Evolutionary conservation across 169 alveolate species (phyloP).

Genomic region (Plasmodium gallinaceum): DNA sequence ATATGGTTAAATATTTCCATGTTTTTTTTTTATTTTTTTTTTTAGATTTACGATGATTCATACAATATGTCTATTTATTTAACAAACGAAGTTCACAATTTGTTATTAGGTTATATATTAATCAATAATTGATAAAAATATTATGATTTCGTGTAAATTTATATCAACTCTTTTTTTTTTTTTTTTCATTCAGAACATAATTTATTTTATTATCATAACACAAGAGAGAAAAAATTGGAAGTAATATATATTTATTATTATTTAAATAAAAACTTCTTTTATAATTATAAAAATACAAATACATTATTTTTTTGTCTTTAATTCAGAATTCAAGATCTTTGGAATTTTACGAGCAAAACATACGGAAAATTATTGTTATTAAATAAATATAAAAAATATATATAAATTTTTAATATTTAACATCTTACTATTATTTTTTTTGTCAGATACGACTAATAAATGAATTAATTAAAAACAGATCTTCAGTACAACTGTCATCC

Average conservation of each 20-base stretch:
- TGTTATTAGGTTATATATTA: conserved; percentile 51
- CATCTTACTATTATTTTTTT: neutral
- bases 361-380: conserved; percentile 48
- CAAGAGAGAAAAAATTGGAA: conserved; percentile 25
- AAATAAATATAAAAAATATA: neutral
- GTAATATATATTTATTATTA: neutral
- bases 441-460: conserved; percentile 67
- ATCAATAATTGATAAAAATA: neutral
- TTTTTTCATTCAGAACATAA: conserved; percentile 34
- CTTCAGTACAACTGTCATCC: conserved; percentile 49
- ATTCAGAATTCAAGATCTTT: conserved; percentile 11
- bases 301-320: conserved; percentile 4
- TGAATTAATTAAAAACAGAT: conserved; percentile 73
- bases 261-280: neutral
- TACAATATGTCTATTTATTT: conserved; percentile 67
- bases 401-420: neutral
- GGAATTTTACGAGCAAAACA: conserved; percentile 27
- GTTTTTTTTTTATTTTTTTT: conserved; percentile 4
- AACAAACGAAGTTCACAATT: conserved; percentile 76
- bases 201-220: conserved; percentile 55
- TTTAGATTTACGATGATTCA: conserved; percentile 73
- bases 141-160: neutral
- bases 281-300: neutral
- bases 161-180: neutral
- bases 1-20: neutral